These are phyloP conservation scores for Coemansia sp. DNA, from an alignment of 192 early-diverging fungal genomes.

Conservation along the genomic window DNA sequence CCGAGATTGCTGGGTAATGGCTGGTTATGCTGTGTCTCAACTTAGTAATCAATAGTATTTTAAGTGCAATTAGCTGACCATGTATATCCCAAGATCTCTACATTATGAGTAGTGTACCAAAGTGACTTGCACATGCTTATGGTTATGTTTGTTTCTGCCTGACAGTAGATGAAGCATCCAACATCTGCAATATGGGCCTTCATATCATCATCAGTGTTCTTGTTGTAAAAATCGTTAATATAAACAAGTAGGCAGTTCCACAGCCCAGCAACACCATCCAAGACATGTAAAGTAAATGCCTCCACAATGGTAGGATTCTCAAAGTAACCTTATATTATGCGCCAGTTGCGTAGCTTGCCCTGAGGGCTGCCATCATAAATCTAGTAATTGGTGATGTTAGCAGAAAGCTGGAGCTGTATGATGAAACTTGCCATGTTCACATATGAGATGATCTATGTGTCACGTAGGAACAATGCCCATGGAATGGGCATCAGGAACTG, in stretches of 20 bases:
- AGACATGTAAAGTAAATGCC: conserved; percentile 9
- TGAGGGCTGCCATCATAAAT: background rate
- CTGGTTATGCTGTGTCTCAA: conserved; percentile 1
- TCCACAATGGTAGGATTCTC: conserved; percentile 5
- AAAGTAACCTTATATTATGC: conserved; percentile 25
- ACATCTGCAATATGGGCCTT: conserved; percentile 18
- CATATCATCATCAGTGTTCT: conserved; percentile 4
- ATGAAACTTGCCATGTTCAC: conserved; percentile 7
- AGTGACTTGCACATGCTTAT: conserved; percentile 23
- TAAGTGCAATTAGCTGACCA: conserved; percentile 9
- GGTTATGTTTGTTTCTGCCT: conserved; percentile 13
- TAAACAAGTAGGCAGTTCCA: conserved; percentile 11
- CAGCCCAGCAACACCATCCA: background rate
- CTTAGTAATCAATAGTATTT: background rate
- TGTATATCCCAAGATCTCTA: conserved; percentile 4
- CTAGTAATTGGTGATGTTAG: conserved; percentile 6
- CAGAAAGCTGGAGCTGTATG: background rate
- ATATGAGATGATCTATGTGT: background rate
- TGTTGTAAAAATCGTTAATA: conserved; percentile 38
- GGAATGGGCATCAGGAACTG: conserved; percentile 10
- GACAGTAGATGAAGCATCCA: background rate
- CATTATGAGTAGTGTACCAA: background rate
- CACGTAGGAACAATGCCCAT: conserved; percentile 5
- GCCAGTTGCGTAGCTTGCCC: background rate
- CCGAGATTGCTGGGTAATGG: conserved; percentile 10